Evolutionary conservation across 441 rosid genomes (phyloP).

Genomic region (Erodium trifolium): DNA sequence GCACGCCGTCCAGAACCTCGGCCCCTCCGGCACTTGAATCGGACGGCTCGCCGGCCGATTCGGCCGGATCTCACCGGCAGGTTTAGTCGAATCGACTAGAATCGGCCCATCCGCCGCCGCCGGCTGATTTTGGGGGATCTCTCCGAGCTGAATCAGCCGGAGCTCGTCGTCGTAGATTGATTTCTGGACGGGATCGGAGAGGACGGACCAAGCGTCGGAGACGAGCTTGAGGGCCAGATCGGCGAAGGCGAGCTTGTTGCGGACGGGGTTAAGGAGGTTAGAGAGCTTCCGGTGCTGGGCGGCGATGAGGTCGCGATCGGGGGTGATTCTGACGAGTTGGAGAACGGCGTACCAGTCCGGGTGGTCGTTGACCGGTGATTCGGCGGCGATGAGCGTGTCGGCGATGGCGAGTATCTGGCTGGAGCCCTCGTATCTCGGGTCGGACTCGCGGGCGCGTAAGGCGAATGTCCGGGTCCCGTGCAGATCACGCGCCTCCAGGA

Average conservation of each 20-base stretch:
- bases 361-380: constrained; percentile 30
- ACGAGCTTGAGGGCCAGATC: constrained; percentile 66
- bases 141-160: constrained; percentile 48
- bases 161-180: constrained; percentile 60
- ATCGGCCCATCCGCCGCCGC: constrained; percentile 7
- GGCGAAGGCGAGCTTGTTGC: constrained; percentile 57
- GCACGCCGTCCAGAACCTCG: constrained; percentile 21
- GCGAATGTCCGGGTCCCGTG: constrained; percentile 75
- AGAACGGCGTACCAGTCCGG: constrained; percentile 77
- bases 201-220: constrained; percentile 75
- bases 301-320: constrained; percentile 51
- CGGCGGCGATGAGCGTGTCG: constrained; percentile 60
- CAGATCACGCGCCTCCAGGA: constrained; percentile 58
- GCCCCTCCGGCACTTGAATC: constrained; percentile 15
- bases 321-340: constrained; percentile 56
- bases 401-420: constrained; percentile 68
- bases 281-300: constrained; percentile 73
- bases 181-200: constrained; percentile 60
- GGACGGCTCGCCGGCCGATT: not conserved
- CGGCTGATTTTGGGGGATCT: constrained; percentile 24
- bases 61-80: not conserved
- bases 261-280: constrained; percentile 50
- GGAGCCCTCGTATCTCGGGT: constrained; percentile 39
- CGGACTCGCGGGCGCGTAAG: constrained; percentile 65
- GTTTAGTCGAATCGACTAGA: constrained; percentile 6